Percentiles rank a stretch among this genome's conserved stretches.
Evolutionary conservation across 305 asterid genomes (phyloP).

Genomic region (Plantago lanceolata): DNA sequence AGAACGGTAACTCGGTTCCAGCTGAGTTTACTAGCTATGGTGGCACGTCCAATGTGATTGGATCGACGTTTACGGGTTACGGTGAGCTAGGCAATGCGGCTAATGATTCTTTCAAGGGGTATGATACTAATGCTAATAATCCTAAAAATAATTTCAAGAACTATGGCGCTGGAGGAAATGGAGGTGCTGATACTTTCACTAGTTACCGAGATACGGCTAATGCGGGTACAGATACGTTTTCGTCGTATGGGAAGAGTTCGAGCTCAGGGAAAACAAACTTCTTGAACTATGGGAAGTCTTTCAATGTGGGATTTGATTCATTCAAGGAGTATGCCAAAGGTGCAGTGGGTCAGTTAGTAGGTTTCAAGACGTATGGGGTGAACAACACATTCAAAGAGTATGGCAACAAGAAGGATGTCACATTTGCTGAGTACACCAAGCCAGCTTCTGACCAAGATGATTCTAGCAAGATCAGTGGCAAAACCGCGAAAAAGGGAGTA

Average conservation of each 20-base stretch:
- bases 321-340: slow-evolving; percentile 72
- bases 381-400: slow-evolving; percentile 63
- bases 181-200: slow-evolving; percentile 43
- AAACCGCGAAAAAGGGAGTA: slow-evolving; percentile 32
- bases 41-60: slow-evolving; percentile 57
- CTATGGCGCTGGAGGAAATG: slow-evolving; percentile 57
- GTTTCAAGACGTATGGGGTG: slow-evolving; percentile 59
- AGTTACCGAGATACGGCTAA: slow-evolving; percentile 64
- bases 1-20: slow-evolving; percentile 54
- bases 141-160: slow-evolving; percentile 58
- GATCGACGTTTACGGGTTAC: slow-evolving; percentile 55
- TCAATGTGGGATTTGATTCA: slow-evolving; percentile 55
- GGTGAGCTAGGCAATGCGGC: slow-evolving; percentile 53
- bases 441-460: slow-evolving; percentile 18
- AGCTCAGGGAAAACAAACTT: slow-evolving; percentile 44
- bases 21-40: slow-evolving; percentile 58
- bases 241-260: slow-evolving; percentile 53
- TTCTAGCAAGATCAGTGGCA: slow-evolving; percentile 16
- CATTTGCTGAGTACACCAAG: slow-evolving; percentile 54
- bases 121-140: slow-evolving; percentile 54
- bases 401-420: slow-evolving; percentile 52
- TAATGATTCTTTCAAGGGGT: slow-evolving; percentile 68
- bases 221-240: slow-evolving; percentile 59
- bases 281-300: slow-evolving; percentile 62
- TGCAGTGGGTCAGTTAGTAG: slow-evolving; percentile 35